These are phyloP conservation scores for Beta corolliflora DNA, from an alignment of 179 eudicot genomes.

Conservation along the genomic window DNA sequence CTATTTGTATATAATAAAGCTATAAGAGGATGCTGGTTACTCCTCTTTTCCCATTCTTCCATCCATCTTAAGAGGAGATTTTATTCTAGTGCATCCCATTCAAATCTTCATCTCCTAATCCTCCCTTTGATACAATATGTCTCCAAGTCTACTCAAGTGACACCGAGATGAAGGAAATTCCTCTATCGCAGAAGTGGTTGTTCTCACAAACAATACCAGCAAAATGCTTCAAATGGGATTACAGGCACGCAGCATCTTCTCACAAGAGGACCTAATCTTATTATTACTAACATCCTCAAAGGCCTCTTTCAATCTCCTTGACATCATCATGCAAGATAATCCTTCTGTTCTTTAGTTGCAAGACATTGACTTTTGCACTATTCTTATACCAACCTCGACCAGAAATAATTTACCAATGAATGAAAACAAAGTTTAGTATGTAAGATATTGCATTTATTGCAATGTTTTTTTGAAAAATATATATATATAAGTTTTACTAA, in stretches of 20 bases:
- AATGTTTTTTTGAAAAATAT: not conserved
- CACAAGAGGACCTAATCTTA: not conserved
- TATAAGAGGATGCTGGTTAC: not conserved
- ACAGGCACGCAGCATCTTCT: not conserved
- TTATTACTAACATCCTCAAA: not conserved
- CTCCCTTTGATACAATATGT: not conserved
- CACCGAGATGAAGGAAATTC: not conserved
- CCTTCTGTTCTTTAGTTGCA: too few relatives aligned
- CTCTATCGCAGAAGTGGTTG: not conserved
- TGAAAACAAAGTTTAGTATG: too few relatives aligned
- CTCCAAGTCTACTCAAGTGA: not conserved
- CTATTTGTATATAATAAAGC: not conserved
- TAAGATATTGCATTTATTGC: not conserved
- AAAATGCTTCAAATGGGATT: not conserved
- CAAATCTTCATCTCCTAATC: not conserved
- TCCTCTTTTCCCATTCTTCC: not conserved
- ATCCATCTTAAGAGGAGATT: not conserved
- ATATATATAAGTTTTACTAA: too few relatives aligned
- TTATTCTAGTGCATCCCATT: not conserved
- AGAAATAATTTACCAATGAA: too few relatives aligned
- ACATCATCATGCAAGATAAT: not conserved
- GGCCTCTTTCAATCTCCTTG: not conserved
- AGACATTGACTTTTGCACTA: too few relatives aligned
- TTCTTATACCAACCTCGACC: too few relatives aligned
- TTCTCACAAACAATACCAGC: not conserved